These are phyloP conservation scores for Oryza australiensis DNA, from an alignment of 176 grass and related monocot genomes.

Conservation along the genomic window DNA sequence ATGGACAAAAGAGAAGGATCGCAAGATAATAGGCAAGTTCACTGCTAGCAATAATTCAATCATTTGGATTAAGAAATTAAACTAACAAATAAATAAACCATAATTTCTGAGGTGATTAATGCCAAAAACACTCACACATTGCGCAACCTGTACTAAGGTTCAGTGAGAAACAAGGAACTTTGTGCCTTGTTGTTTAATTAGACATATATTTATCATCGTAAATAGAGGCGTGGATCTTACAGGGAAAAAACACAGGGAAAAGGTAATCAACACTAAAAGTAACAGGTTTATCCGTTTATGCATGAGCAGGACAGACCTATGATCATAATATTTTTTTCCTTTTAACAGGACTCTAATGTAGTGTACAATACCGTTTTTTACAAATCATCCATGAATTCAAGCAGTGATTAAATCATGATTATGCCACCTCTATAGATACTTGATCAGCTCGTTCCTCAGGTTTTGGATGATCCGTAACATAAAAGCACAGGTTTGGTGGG, in stretches of 20 bases:
- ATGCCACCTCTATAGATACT: background rate
- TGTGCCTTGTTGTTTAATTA: background rate
- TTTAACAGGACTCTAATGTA: background rate
- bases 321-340: background rate
- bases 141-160: background rate
- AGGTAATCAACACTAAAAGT: background rate
- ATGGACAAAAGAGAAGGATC: background rate
- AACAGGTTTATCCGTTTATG: background rate
- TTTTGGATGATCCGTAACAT: no score
- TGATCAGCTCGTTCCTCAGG: background rate
- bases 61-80: background rate
- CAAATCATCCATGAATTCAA: background rate
- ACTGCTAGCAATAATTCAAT: background rate
- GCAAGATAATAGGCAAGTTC: constrained; percentile 18
- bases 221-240: background rate
- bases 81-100: background rate
- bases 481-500: no score
- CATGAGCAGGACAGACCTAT: background rate
- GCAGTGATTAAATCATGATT: background rate
- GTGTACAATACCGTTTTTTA: background rate
- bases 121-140: background rate
- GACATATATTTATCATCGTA: background rate
- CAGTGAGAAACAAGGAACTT: background rate
- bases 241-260: background rate
- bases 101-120: background rate